phyloP scores from a whole-genome alignment of 2,329 filamentous ascomycete genomes.

The Colletotrichum graminicola region DNA sequence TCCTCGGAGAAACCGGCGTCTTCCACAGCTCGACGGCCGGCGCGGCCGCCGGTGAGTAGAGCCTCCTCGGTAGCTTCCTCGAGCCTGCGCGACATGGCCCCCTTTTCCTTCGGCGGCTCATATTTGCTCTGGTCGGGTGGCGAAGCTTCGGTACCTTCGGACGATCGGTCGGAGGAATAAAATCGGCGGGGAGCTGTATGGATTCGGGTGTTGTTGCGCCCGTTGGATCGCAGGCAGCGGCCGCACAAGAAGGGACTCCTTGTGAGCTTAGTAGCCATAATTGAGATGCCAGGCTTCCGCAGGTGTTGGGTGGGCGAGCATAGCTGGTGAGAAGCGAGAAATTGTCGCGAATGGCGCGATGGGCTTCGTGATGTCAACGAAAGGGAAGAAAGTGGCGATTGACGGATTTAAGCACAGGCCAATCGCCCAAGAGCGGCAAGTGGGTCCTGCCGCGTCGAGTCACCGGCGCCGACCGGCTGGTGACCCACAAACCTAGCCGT shows the following conservation, averaged over 20 bases:
- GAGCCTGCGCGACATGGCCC: slow-evolving; percentile 68
- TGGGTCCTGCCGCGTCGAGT: background rate
- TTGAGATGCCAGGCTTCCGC: slow-evolving; percentile 11
- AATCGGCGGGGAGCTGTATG: background rate
- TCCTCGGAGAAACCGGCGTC: slow-evolving; percentile 75
- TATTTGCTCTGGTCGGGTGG: slow-evolving; percentile 1
- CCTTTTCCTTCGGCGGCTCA: slow-evolving; percentile 43
- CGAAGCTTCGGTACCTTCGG: slow-evolving; percentile 19
- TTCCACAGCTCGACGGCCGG: slow-evolving; percentile 70
- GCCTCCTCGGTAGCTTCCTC: slow-evolving; percentile 74
- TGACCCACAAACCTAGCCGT: background rate
- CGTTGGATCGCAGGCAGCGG: slow-evolving; percentile 4
- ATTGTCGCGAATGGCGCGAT: background rate
- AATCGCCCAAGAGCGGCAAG: background rate
- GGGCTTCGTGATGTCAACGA: slow-evolving; percentile 39
- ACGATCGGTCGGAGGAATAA: slow-evolving; percentile 32
- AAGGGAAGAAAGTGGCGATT: slow-evolving; percentile 32
- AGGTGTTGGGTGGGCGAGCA: slow-evolving; percentile 10
- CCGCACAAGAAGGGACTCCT: slow-evolving; percentile 11
- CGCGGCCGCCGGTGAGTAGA: slow-evolving; percentile 68
- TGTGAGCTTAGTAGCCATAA: slow-evolving; percentile 33
- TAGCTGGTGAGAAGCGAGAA: background rate
- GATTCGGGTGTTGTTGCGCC: background rate
- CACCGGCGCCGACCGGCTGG: background rate
- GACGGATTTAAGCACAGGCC: slow-evolving; percentile 39